Evolutionary conservation across 192 early-diverging fungal species (phyloP).

Genomic region (Entomortierella chlamydospora): DNA sequence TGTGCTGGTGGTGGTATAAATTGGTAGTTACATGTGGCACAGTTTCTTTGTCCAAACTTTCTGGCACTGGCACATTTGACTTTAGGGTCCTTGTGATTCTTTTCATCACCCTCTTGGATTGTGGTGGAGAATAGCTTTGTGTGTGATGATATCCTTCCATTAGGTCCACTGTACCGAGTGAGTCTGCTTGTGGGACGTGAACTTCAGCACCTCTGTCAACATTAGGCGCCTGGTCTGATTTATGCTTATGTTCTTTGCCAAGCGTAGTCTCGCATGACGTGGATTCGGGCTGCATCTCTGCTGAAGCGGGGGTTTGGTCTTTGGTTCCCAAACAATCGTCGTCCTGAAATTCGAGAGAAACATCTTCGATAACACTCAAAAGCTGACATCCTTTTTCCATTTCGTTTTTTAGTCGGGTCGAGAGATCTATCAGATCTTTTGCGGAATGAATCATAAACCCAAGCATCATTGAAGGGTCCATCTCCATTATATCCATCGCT

Average conservation of each 20-base stretch:
- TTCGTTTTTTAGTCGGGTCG: constrained; percentile 20
- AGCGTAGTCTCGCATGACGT: too few relatives aligned
- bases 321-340: neutral
- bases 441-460: constrained; percentile 51
- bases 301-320: neutral
- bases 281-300: neutral
- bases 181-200: too few relatives aligned
- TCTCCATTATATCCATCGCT: constrained; percentile 52
- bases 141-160: neutral
- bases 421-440: constrained; percentile 39
- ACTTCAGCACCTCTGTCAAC: neutral
- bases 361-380: constrained; percentile 16
- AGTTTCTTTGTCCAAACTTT: neutral
- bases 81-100: constrained; percentile 24
- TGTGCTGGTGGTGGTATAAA: constrained; percentile 1
- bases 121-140: neutral
- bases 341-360: neutral
- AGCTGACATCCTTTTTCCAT: constrained; percentile 36
- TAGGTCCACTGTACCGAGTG: neutral
- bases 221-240: neutral
- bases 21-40: neutral
- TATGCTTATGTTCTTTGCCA: too few relatives aligned
- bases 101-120: constrained; percentile 17
- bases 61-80: neutral
- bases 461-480: constrained; percentile 60